These are phyloP conservation scores for Arctostaphylos glauca DNA, from an alignment of 148 eudicot species.

Conservation along the genomic window DNA sequence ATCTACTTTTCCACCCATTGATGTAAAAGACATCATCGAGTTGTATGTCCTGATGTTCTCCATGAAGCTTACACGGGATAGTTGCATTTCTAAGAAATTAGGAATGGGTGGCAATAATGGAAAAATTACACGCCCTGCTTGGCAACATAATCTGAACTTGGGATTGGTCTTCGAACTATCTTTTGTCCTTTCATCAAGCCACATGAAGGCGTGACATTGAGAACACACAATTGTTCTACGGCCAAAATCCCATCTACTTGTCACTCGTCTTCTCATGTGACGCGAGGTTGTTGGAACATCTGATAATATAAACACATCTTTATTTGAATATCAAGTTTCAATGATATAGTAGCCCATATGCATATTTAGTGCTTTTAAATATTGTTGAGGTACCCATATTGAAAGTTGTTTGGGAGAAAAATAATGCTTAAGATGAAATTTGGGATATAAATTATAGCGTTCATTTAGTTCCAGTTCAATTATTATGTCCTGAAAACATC, in stretches of 20 bases:
- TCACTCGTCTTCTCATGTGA: background rate
- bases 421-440: too few species aligned
- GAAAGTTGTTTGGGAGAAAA: too few species aligned
- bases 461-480: too few species aligned
- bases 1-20: constrained; percentile 9
- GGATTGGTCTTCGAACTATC: background rate
- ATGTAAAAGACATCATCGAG: background rate
- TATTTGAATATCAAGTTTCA: too few species aligned
- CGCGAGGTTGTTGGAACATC: background rate
- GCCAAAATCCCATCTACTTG: background rate
- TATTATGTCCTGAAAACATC: too few species aligned
- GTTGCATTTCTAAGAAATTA: background rate
- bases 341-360: too few species aligned
- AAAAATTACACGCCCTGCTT: background rate
- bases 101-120: background rate
- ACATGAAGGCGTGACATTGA: background rate
- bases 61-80: background rate
- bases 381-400: too few species aligned
- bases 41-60: background rate
- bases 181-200: background rate
- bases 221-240: background rate
- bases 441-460: too few species aligned
- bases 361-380: too few species aligned
- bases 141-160: background rate
- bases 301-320: too few species aligned